Evolutionary conservation across 2,329 filamentous ascomycete genomes (phyloP).

Genomic region (Westerdykella sp.): DNA sequence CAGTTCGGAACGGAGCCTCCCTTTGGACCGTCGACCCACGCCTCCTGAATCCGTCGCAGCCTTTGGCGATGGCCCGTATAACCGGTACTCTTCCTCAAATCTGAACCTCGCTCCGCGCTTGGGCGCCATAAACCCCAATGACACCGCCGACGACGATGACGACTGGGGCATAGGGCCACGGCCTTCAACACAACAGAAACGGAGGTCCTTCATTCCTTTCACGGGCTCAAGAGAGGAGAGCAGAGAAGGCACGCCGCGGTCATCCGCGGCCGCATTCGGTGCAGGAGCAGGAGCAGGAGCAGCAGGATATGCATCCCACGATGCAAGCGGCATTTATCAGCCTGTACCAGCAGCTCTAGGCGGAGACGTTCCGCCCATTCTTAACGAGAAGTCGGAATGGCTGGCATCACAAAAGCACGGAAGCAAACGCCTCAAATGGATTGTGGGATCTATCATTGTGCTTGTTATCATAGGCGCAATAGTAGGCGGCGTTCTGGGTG

Average conservation of each 20-base stretch:
- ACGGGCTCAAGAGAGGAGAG: constrained; percentile 39
- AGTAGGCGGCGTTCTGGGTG: constrained; percentile 67
- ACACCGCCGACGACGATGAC: constrained; percentile 71
- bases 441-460: constrained; percentile 58
- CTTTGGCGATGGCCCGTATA: constrained; percentile 62
- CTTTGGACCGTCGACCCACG: constrained; percentile 39
- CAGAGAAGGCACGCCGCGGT: constrained; percentile 37
- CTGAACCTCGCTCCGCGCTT: constrained; percentile 27
- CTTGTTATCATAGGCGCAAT: constrained; percentile 65
- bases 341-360: constrained; percentile 43
- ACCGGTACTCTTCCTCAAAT: constrained; percentile 46
- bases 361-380: constrained; percentile 9
- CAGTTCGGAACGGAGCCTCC: constrained; percentile 47
- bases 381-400: constrained; percentile 63
- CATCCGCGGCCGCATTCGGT: constrained; percentile 35
- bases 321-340: constrained; percentile 50
- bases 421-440: constrained; percentile 63
- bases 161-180: constrained; percentile 69
- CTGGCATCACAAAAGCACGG: constrained; percentile 53
- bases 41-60: constrained; percentile 28
- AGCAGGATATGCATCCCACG: constrained; percentile 32
- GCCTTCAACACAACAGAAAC: constrained; percentile 40
- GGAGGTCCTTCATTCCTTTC: constrained; percentile 56
- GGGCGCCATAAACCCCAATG: constrained; percentile 63
- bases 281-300: constrained; percentile 35